phyloP scores from a whole-genome alignment of 306 rosid genomes.

The Sesbania bispinosa region DNA sequence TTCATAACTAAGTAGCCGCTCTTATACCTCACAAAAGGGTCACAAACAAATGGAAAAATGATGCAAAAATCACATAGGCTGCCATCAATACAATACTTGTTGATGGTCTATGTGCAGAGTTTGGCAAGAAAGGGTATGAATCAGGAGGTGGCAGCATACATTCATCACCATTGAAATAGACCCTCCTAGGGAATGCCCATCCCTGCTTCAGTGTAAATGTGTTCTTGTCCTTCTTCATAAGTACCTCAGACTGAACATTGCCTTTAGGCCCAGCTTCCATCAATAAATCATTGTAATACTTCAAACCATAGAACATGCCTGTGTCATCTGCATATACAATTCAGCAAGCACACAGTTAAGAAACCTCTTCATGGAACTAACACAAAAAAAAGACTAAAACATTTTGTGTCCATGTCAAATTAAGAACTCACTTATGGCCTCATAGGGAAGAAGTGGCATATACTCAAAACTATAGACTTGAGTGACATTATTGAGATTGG shows the following conservation, averaged over 20 bases:
- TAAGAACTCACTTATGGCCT: conserved; percentile 75
- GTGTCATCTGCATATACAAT: conserved; percentile 75
- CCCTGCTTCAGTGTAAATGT: conserved; percentile 82
- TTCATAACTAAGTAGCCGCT: not conserved
- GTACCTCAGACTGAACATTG: conserved; percentile 85
- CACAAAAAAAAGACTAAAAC: not conserved
- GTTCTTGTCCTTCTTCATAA: conserved; percentile 65
- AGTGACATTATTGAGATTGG: conserved; percentile 86
- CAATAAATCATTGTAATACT: conserved; percentile 75
- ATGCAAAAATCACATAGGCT: conserved; percentile 30
- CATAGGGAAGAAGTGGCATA: conserved; percentile 78
- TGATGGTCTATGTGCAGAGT: conserved; percentile 43
- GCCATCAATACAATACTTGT: conserved; percentile 18
- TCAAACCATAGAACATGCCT: conserved; percentile 92
- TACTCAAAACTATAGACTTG: conserved; percentile 90
- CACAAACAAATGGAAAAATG: conserved; percentile 36
- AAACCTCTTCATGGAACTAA: not conserved
- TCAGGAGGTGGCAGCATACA: conserved; percentile 92
- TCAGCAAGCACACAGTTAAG: not conserved
- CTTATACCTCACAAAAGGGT: conserved; percentile 2
- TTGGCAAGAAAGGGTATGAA: conserved; percentile 76
- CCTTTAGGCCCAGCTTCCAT: conserved; percentile 92
- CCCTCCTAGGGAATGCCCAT: conserved; percentile 94
- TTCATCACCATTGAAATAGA: conserved; percentile 91
- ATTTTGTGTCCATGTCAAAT: not conserved